Percentiles rank a stretch among this genome's conserved stretches.
These are phyloP conservation scores for Solanum phureja DNA, from an alignment of 257 asterid species.

Conservation along the genomic window DNA sequence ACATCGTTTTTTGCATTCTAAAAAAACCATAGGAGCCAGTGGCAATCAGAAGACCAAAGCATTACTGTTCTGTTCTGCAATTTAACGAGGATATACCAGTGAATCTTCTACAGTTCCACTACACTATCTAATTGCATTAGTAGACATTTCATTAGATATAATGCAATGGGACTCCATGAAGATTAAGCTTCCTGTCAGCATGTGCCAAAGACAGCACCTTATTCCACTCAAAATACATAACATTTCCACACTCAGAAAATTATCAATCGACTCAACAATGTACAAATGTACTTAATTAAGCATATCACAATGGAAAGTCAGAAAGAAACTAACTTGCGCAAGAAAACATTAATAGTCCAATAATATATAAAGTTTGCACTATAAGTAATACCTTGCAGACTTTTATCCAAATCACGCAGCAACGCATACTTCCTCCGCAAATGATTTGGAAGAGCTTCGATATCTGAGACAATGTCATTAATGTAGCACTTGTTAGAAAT, in stretches of 20 bases:
- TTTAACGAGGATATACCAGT: not conserved
- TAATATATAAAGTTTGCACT: not conserved
- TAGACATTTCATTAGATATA: not conserved
- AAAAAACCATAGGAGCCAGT: not conserved
- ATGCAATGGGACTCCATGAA: not conserved
- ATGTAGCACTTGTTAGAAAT: not conserved
- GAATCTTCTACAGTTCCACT: not conserved
- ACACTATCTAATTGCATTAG: not conserved
- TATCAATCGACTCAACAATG: not conserved
- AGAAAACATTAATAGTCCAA: not conserved
- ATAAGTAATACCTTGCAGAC: conserved; percentile 59
- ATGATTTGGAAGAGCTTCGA: conserved; percentile 80
- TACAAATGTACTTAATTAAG: not conserved
- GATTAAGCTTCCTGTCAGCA: not conserved
- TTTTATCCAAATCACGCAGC: conserved; percentile 76
- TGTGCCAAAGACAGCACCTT: not conserved
- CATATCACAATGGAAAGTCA: not conserved
- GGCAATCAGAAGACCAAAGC: not conserved
- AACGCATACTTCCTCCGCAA: conserved; percentile 73
- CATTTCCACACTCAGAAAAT: not conserved
- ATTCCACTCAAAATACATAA: not conserved
- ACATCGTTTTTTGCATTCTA: not conserved
- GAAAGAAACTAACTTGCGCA: not conserved
- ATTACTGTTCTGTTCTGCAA: not conserved
- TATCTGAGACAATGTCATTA: not conserved